Evolutionary conservation across 352 stramenopile species (phyloP).

Genomic region (Phytopythium chamaehyphon): DNA sequence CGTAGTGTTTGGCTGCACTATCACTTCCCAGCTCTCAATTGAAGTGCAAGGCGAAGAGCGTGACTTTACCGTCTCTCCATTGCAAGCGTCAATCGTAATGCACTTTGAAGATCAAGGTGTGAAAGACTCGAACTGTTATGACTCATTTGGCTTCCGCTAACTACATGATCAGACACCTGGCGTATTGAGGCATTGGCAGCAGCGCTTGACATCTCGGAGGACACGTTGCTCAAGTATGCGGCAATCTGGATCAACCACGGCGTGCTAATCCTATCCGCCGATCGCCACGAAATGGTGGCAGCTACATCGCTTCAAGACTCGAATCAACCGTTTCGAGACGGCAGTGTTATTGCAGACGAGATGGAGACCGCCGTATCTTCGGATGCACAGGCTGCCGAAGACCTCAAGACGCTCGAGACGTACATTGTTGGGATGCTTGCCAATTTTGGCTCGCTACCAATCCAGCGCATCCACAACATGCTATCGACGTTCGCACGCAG

Average conservation of each 20-base stretch:
- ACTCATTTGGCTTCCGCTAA: not conserved
- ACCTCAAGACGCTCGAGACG: conserved; percentile 90
- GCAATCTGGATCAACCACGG: conserved; percentile 74
- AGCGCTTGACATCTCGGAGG: conserved; percentile 59
- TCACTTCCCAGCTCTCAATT: conserved; percentile 40
- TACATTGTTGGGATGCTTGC: conserved; percentile 96
- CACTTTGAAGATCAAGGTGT: conserved; percentile 93
- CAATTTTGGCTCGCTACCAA: conserved; percentile 90
- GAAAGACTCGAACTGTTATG: not conserved
- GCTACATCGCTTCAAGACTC: conserved; percentile 44
- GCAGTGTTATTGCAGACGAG: conserved; percentile 41
- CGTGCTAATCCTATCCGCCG: conserved; percentile 39
- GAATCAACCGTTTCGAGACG: conserved; percentile 15
- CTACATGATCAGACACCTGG: conserved; percentile 39
- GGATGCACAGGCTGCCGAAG: conserved; percentile 88
- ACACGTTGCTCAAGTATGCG: conserved; percentile 50
- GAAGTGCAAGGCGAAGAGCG: conserved; percentile 82
- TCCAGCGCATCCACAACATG: conserved; percentile 95
- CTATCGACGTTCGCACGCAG: conserved; percentile 85
- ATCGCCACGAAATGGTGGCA: conserved; percentile 40
- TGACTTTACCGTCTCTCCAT: conserved; percentile 88
- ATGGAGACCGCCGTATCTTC: conserved; percentile 86
- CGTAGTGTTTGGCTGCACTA: conserved; percentile 12
- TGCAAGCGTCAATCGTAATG: conserved; percentile 93
- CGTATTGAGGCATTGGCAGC: conserved; percentile 50